Base-by-base conservation (phyloP, 1,284 basidiomycete species). In the Anthracocystis setariae region DNA sequence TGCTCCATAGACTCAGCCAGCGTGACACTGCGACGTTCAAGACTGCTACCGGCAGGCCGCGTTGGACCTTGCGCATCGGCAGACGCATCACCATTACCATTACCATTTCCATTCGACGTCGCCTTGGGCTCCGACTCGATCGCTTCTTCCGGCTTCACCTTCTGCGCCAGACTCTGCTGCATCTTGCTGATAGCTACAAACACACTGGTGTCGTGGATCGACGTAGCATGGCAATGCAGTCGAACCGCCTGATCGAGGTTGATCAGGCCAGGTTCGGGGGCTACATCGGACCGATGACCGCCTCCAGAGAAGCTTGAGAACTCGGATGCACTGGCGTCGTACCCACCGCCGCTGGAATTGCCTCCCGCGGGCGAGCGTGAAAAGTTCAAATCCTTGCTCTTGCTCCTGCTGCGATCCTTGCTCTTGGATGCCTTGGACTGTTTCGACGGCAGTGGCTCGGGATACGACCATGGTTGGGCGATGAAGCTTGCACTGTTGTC, bases 191-290 rank as follows among this genome's bases (percentile, higher is more conserved):
- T 92, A 0, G 92, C 92, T 70, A 93, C 91, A 81, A 92, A 91
- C 25, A 94, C 86, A 3, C 92, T 90, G 73, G 93, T 90, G 79
- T 95, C 93, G 76, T 92, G 92, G 27, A 95, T 90, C 0, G 92
- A 93, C 1, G 93, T 95, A 29, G 93, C 86, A 81, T 94, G 89
- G 79, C 93, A 94, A 23, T 84, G 83, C 24, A 86, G 77, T 37
- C 85, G 53, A 10, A 82, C 76, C n/a, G 67, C 73, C 38, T 66
- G 53, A 23, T 82, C 80, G 15, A 82, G 64, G 40, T 74, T 76
- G 58, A 74, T 74, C 46, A 57, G 52, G 0, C 70, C 62, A 0
- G 71, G 68, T 35, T 73, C 68, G 2, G 66, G 67, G 5, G 69
- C 54, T 2, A 62, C 54, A 18, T 71, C 68, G 4, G 56, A 57